Evolutionary conservation across 306 rosid genomes (phyloP).

Genomic region (Casuarina glauca): DNA sequence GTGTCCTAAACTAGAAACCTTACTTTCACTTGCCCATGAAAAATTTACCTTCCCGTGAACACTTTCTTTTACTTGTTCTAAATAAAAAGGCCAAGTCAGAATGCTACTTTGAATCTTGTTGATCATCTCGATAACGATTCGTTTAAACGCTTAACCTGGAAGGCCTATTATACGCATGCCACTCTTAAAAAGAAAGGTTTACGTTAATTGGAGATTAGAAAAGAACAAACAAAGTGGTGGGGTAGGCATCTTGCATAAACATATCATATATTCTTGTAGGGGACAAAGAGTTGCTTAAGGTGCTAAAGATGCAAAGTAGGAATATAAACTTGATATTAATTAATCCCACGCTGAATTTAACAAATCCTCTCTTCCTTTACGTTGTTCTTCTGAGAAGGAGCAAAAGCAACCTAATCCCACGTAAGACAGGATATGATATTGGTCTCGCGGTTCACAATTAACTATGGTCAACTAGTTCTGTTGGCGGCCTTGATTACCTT

Average conservation of each 20-base stretch:
- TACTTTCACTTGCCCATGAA: no score
- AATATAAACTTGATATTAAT: slow-evolving; percentile 27
- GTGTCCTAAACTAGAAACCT: no score
- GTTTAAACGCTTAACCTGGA: no score
- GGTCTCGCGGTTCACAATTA: not conserved
- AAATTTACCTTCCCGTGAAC: no score
- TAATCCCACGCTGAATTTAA: slow-evolving; percentile 29
- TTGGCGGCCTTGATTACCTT: not conserved
- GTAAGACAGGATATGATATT: not conserved
- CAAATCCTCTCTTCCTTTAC: slow-evolving; percentile 21
- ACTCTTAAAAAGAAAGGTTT: not conserved
- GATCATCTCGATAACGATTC: no score
- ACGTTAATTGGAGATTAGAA: not conserved
- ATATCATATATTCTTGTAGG: slow-evolving; percentile 41
- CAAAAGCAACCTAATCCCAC: not conserved
- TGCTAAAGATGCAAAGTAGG: slow-evolving; percentile 38
- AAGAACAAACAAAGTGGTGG: slow-evolving; percentile 22
- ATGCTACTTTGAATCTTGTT: no score
- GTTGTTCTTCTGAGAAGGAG: slow-evolving; percentile 23
- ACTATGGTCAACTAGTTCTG: not conserved
- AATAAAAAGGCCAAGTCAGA: no score
- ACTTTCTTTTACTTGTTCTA: no score
- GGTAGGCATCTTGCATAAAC: slow-evolving; percentile 31
- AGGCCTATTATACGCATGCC: no score
- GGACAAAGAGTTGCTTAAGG: slow-evolving; percentile 42